Evolutionary conservation across 257 asterid species (phyloP), one percentile per base, ranked within the genome.

Genomic region (Echites panduratus): DNA sequence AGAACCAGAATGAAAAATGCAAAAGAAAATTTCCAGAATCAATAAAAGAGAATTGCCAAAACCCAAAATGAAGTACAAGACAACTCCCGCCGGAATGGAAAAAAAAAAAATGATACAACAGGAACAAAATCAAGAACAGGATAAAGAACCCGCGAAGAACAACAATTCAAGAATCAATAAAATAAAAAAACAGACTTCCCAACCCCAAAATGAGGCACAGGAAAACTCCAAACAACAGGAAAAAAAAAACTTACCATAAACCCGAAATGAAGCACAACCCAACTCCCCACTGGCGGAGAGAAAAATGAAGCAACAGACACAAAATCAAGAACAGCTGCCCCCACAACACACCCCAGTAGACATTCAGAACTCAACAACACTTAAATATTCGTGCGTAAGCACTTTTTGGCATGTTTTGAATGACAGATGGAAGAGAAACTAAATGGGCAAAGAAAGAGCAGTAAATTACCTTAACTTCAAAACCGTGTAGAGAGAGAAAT

Each of bases 331-430:
- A 20, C 49, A 64, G 69, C 49, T 64, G 49, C 27, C 49, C 38
- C 49, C 26, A 11, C 63, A 57, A 14, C n/a, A 38, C 17, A 3
- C 44, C 24, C 17, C 57, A 50, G 22, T 50, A 17, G 57, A 64
- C 49, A 64, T 48, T 64, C 13, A 19, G 38, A 27, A 17, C 48
- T 17, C 43, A 38, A 19, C 35, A 4, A 58, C 69, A 53, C 59
- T 53, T 35, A n/a, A 35, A 17, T 62, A 56, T 29, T 43, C 48
- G 70, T 62, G 70, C 56, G 76, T 47, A 53, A 63, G 66, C 57
- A 43, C 74, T 52, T 70, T 52, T 70, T 73, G 72, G 70, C 76
- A 32, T 26, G 76, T 61, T 73, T 62, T 62, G 70, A 57, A 72
- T 44, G 68, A 49, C 27, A 63, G 70, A 48, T 38, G 54, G 56